A percentile compares a stretch with the other conserved stretches of the same genome.
phyloP scores from a whole-genome alignment of 768 basidiomycete genomes.

The Lactarius evosmus region DNA sequence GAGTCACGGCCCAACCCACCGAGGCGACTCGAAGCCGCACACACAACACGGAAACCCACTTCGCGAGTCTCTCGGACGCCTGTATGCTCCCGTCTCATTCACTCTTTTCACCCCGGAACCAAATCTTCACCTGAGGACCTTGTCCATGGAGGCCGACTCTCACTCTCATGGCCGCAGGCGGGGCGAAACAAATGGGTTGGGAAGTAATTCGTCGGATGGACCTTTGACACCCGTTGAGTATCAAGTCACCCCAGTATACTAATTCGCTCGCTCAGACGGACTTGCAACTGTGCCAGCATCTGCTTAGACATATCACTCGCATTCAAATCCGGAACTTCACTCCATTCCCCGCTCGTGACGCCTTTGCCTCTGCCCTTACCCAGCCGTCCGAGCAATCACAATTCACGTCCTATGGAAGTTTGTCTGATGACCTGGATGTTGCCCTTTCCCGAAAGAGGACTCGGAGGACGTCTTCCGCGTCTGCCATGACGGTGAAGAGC shows the following conservation, averaged over 20 bases:
- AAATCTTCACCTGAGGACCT: constrained; percentile 6
- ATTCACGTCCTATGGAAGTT: constrained; percentile 51
- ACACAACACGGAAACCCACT: background rate
- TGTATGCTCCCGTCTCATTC: constrained; percentile 10
- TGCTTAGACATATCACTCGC: constrained; percentile 68
- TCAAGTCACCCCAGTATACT: constrained; percentile 1
- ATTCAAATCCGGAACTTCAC: constrained; percentile 79
- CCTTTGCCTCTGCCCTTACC: constrained; percentile 68
- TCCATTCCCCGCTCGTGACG: constrained; percentile 79
- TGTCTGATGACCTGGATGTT: constrained; percentile 70
- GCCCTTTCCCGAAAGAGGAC: constrained; percentile 55
- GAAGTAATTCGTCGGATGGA: constrained; percentile 4
- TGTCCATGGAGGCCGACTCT: constrained; percentile 13
- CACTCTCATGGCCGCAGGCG: background rate
- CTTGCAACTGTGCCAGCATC: constrained; percentile 44
- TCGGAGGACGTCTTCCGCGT: constrained; percentile 59
- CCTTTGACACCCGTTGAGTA: constrained; percentile 24
- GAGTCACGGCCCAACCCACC: background rate
- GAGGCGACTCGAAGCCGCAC: background rate
- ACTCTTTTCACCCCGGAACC: constrained; percentile 6
- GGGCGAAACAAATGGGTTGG: background rate
- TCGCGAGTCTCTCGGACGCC: constrained; percentile 10
- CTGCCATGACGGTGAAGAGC: constrained; percentile 48
- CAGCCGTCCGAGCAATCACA: constrained; percentile 64
- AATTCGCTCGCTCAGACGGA: background rate